phyloP scores from a whole-genome alignment of 164 flowering plant genomes.

The Chloranthus sessilifolius region DNA sequence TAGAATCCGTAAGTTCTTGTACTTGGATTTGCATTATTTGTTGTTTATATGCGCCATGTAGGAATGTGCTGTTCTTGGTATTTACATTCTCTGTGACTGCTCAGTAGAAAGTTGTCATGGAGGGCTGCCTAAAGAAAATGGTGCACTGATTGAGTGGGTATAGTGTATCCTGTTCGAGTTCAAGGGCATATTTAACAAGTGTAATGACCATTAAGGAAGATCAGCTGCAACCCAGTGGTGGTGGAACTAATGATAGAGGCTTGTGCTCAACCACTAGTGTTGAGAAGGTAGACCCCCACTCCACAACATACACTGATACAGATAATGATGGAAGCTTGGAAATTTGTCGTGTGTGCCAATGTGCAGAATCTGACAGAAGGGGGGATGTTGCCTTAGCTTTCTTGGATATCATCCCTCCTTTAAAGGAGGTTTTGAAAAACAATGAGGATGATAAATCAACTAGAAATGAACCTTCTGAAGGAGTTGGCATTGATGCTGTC shows the following conservation, averaged over 20 bases:
- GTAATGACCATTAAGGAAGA: conserved; percentile 22
- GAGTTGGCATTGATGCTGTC: conserved; percentile 14
- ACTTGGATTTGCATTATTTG: background rate
- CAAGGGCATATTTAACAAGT: background rate
- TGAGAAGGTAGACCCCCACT: conserved; percentile 22
- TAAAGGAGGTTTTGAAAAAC: conserved; percentile 19
- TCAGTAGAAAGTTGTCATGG: background rate
- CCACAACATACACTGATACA: conserved; percentile 28
- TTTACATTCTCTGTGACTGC: background rate
- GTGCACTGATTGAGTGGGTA: background rate
- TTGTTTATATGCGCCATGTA: background rate
- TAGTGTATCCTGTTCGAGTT: background rate
- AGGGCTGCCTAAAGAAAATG: background rate
- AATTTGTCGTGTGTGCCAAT: conserved; percentile 90
- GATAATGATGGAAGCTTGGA: conserved; percentile 44
- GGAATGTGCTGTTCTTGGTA: background rate
- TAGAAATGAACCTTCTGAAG: conserved; percentile 14
- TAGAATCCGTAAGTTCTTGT: too few relatives aligned
- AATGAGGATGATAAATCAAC: conserved; percentile 24
- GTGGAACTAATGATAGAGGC: conserved; percentile 18
- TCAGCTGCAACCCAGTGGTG: conserved; percentile 8
- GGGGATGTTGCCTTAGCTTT: conserved; percentile 78
- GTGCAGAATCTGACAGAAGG: conserved; percentile 78
- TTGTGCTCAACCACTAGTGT: conserved; percentile 15
- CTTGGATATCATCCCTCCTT: conserved; percentile 57